phyloP scores from a whole-genome alignment of 305 asterid genomes.

The Fraxinus sp. region DNA sequence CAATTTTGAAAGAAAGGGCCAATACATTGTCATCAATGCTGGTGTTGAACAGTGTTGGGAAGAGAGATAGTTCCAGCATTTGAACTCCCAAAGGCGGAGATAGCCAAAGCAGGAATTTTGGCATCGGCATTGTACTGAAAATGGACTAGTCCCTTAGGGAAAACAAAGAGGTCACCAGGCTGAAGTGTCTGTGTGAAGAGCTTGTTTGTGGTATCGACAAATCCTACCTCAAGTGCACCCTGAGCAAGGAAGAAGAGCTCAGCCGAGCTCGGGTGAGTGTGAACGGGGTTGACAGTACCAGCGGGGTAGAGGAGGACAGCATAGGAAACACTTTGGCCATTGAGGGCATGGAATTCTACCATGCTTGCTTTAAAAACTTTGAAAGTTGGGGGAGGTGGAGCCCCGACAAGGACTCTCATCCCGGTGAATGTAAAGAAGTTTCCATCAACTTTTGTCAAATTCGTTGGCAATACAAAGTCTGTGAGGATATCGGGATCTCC shows the following conservation, averaged over 20 bases:
- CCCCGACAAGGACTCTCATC: conserved; percentile 37
- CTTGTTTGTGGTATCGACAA: conserved; percentile 50
- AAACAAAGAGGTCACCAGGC: conserved; percentile 47
- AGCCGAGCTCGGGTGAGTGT: conserved; percentile 58
- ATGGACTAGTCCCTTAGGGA: conserved; percentile 60
- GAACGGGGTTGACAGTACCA: conserved; percentile 51
- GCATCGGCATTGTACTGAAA: conserved; percentile 48
- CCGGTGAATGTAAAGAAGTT: conserved; percentile 58
- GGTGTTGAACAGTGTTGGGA: conserved; percentile 44
- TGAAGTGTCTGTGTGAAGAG: conserved; percentile 46
- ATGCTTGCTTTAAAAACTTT: conserved; percentile 39
- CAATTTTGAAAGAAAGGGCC: conserved; percentile 55
- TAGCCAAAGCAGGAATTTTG: conserved; percentile 36
- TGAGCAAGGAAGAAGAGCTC: conserved; percentile 47
- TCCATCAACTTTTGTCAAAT: conserved; percentile 26
- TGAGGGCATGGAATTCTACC: conserved; percentile 51
- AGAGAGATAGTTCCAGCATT: conserved; percentile 54
- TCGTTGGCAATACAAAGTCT: conserved; percentile 42
- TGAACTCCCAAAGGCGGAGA: conserved; percentile 55
- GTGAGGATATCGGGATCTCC: conserved; percentile 58
- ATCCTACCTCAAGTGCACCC: conserved; percentile 54
- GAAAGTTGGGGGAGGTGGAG: conserved; percentile 36
- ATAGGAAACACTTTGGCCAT: conserved; percentile 60
- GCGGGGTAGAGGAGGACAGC: conserved; percentile 50
- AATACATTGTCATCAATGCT: conserved; percentile 45